These are phyloP conservation scores for Leptographium radiaticola DNA, from an alignment of 2,329 filamentous ascomycete species.

Conservation along the genomic window DNA sequence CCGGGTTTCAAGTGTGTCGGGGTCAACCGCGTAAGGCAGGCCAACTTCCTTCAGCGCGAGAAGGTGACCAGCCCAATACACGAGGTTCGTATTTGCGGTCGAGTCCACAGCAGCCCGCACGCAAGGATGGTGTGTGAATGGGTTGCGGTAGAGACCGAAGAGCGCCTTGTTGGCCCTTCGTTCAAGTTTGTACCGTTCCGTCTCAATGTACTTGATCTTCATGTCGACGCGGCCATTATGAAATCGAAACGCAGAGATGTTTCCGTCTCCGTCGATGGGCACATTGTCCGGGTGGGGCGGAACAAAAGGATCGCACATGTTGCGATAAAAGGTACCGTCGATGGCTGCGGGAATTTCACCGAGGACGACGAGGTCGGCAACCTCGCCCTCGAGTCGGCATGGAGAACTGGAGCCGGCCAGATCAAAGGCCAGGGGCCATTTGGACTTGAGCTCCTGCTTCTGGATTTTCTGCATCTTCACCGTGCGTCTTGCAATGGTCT, in stretches of 20 bases:
- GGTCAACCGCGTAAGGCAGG: slow-evolving; percentile 35
- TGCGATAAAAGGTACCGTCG: slow-evolving; percentile 21
- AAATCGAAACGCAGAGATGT: slow-evolving; percentile 21
- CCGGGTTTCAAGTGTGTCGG: slow-evolving; percentile 31
- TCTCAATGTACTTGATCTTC: slow-evolving; percentile 22
- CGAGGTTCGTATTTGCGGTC: slow-evolving; percentile 35
- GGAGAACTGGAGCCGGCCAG: not conserved
- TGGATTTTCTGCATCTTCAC: not conserved
- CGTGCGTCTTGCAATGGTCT: not conserved
- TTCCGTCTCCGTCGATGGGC: slow-evolving; percentile 25
- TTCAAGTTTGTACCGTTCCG: slow-evolving; percentile 12
- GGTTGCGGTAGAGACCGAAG: slow-evolving; percentile 16
- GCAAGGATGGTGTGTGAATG: slow-evolving; percentile 4
- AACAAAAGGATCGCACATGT: slow-evolving; percentile 28
- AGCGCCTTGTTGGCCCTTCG: slow-evolving; percentile 18
- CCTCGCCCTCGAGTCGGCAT: not conserved
- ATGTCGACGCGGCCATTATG: slow-evolving; percentile 18
- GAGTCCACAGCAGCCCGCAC: slow-evolving; percentile 18
- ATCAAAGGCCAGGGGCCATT: not conserved
- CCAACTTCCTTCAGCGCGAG: slow-evolving; percentile 41
- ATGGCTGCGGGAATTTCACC: slow-evolving; percentile 16
- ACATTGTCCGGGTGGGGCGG: slow-evolving; percentile 21
- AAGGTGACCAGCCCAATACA: slow-evolving; percentile 40
- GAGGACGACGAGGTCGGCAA: slow-evolving; percentile 2
- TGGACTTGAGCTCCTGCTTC: not conserved